Percentiles rank a stretch among this genome's conserved stretches.
Conservation (phyloP, 2,329 filamentous ascomycete species). For the Diaporthe caulivora region DNA sequence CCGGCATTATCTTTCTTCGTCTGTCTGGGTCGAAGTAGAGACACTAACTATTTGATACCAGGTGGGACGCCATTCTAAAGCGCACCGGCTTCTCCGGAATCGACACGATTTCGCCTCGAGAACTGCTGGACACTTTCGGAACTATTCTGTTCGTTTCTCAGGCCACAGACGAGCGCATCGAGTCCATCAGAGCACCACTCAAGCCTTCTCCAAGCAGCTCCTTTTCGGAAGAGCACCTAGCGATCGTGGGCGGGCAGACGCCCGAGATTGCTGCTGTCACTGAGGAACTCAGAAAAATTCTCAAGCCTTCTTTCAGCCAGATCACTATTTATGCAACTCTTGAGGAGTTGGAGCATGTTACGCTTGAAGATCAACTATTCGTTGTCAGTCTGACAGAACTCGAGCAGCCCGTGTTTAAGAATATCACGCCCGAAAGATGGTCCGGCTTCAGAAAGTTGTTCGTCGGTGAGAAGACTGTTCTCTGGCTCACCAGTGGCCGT, state of each 20-base stretch:
- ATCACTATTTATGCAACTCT: not conserved
- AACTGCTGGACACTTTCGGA: not conserved
- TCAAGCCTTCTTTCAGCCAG: not conserved
- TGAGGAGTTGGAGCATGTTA: not conserved
- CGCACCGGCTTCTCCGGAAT: constrained; percentile 12
- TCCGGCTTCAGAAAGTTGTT: not conserved
- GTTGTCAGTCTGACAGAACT: not conserved
- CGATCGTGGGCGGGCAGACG: constrained; percentile 7
- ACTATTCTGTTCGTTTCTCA: constrained; percentile 20
- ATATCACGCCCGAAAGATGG: not conserved
- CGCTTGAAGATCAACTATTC: not conserved
- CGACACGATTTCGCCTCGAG: not conserved
- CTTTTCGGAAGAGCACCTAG: not conserved
- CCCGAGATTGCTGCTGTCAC: not conserved
- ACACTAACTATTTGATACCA: not conserved
- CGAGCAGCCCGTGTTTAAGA: constrained; percentile 31
- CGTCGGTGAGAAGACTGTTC: not conserved
- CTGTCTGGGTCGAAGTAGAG: too few species aligned
- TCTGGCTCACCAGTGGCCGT: constrained; percentile 21
- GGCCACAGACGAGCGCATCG: constrained; percentile 7
- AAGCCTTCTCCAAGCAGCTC: not conserved
- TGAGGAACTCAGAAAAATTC: not conserved
- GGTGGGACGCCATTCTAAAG: not conserved
- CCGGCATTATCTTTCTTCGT: not conserved
- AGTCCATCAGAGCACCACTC: not conserved